Evolutionary conservation across 345 rosid genomes (phyloP).

Genomic region (Draba incana): DNA sequence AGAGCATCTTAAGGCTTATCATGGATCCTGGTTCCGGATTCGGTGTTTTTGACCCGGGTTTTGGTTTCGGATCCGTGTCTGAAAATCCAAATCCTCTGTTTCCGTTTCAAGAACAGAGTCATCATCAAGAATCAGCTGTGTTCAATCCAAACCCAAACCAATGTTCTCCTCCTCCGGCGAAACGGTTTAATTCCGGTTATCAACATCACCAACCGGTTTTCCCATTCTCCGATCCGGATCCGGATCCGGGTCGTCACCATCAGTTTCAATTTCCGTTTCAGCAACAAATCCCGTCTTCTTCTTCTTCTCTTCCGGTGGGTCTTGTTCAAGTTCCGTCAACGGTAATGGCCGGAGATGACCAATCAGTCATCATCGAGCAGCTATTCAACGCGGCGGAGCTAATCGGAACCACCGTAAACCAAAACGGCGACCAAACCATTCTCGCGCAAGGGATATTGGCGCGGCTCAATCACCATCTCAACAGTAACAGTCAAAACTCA

Average conservation of each 20-base stretch:
- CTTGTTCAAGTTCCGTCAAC: slow-evolving; percentile 16
- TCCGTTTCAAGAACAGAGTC: slow-evolving; percentile 39
- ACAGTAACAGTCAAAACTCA: slow-evolving; percentile 57
- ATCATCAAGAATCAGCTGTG: slow-evolving; percentile 43
- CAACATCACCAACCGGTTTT: slow-evolving; percentile 18
- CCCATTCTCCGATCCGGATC: slow-evolving; percentile 47
- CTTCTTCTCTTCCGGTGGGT: slow-evolving; percentile 18
- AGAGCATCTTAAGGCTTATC: slow-evolving; percentile 60
- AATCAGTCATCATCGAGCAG: slow-evolving; percentile 71
- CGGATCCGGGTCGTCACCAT: slow-evolving; percentile 49
- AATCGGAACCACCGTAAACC: slow-evolving; percentile 53
- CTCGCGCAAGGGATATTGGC: slow-evolving; percentile 99
- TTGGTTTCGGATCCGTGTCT: slow-evolving; percentile 52
- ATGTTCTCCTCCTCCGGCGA: slow-evolving; percentile 57
- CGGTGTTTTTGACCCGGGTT: slow-evolving; percentile 65
- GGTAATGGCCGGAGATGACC: slow-evolving; percentile 61
- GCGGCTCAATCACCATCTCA: slow-evolving; percentile 99
- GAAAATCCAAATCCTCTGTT: slow-evolving; percentile 39
- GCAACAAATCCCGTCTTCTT: slow-evolving; percentile 43
- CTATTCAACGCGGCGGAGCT: slow-evolving; percentile 88
- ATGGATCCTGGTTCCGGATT: slow-evolving; percentile 72
- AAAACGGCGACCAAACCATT: slow-evolving; percentile 54
- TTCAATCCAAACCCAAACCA: slow-evolving; percentile 41
- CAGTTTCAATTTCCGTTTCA: slow-evolving; percentile 43
- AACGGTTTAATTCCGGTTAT: slow-evolving; percentile 47